A percentile compares a stretch with the other conserved stretches of the same genome.
Evolutionary conservation across 345 rosid genomes (phyloP).

Genomic region (Angophora floribunda): DNA sequence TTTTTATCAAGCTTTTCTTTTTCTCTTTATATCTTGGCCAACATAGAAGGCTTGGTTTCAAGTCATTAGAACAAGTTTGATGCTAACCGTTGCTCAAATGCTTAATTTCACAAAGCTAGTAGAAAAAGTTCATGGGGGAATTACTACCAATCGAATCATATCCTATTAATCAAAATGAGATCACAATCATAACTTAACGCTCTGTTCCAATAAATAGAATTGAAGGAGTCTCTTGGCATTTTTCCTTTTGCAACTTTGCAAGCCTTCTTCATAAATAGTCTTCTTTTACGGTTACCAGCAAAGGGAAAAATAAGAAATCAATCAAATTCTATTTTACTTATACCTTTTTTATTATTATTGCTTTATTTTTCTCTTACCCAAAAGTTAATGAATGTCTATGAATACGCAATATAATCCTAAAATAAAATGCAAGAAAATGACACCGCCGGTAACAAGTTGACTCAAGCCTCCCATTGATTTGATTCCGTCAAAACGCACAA

Average conservation of each 20-base stretch:
- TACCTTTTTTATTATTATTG: not conserved
- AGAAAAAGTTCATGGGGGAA: not conserved
- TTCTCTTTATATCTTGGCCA: not conserved
- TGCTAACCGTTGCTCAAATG: fast-evolving
- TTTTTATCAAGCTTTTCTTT: not conserved
- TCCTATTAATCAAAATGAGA: too few relatives aligned
- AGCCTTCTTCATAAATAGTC: not conserved
- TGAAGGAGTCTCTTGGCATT: not conserved
- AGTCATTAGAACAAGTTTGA: not conserved
- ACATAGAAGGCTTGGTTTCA: not conserved
- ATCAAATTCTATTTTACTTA: not conserved
- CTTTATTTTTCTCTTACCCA: not conserved
- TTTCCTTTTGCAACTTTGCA: not conserved
- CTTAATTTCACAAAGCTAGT: not conserved
- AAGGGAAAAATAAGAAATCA: not conserved
- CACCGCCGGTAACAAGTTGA: not conserved
- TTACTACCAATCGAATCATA: not conserved
- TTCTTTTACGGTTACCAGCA: not conserved
- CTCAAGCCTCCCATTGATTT: not conserved
- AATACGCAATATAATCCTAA: not conserved
- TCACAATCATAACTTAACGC: too few relatives aligned
- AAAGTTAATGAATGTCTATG: not conserved
- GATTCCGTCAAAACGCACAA: not conserved
- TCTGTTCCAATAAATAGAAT: not conserved
- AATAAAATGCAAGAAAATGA: not conserved